Conservation (phyloP, 2,329 filamentous ascomycete genomes). For the Nothophoma quercina region DNA sequence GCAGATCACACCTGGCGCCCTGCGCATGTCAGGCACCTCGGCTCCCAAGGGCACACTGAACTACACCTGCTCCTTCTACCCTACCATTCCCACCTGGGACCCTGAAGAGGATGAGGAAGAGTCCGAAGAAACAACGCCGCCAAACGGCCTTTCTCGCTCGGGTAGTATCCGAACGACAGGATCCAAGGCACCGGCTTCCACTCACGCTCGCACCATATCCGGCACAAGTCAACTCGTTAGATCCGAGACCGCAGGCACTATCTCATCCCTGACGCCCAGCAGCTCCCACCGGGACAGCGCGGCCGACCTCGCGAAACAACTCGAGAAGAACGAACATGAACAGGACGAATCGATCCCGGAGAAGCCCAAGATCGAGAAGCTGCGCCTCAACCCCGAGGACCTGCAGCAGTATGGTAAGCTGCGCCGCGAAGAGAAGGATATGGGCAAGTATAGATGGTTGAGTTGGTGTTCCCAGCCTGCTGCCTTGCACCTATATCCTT, state of each 20-base stretch:
- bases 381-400: constrained; percentile 80
- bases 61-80: constrained; percentile 89
- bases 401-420: constrained; percentile 75
- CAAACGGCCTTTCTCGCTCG: constrained; percentile 32
- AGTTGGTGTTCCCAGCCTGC: constrained; percentile 35
- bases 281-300: constrained; percentile 38
- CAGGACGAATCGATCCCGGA: constrained; percentile 58
- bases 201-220: constrained; percentile 29
- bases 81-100: constrained; percentile 84
- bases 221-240: constrained; percentile 33
- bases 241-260: constrained; percentile 50
- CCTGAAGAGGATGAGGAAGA: constrained; percentile 82
- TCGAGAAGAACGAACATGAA: constrained; percentile 57
- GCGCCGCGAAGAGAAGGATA: constrained; percentile 20
- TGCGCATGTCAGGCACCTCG: constrained; percentile 77
- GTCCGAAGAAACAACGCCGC: constrained; percentile 50
- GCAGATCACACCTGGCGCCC: constrained; percentile 68
- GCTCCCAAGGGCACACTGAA: constrained; percentile 79
- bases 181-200: constrained; percentile 22
- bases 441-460: constrained; percentile 29
- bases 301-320: constrained; percentile 53
- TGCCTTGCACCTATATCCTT: constrained; percentile 29
- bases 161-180: constrained; percentile 31
- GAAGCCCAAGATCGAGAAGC: constrained; percentile 71
- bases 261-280: constrained; percentile 49